These are phyloP conservation scores for Plasmodium fragile DNA, from an alignment of 169 alveolate species.

Conservation along the genomic window DNA sequence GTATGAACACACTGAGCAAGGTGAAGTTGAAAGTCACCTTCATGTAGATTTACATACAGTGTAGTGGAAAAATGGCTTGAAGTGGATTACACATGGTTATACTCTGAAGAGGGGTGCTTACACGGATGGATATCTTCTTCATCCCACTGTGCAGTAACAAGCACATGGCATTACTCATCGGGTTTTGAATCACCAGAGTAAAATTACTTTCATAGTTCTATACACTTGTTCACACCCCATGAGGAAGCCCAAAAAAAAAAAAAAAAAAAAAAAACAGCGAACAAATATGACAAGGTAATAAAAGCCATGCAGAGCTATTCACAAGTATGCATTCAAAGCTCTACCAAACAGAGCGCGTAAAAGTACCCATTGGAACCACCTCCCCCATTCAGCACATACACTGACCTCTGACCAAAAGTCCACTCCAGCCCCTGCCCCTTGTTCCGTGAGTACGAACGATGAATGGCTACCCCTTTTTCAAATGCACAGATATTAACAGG, in stretches of 20 bases:
- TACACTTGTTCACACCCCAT: background rate
- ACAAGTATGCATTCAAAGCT: background rate
- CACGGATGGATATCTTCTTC: background rate
- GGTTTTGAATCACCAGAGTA: background rate
- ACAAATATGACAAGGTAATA: background rate
- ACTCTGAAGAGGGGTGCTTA: background rate
- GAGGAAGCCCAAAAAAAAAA: background rate
- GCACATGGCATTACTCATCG: background rate
- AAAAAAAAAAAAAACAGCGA: no score
- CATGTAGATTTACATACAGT: background rate
- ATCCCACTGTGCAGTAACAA: background rate
- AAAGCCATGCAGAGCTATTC: background rate
- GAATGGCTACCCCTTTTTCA: conserved; percentile 11
- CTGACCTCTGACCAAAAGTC: background rate
- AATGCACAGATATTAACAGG: conserved; percentile 3
- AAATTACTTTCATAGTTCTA: background rate
- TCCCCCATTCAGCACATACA: background rate
- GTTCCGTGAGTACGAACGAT: conserved; percentile 6
- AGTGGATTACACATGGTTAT: background rate
- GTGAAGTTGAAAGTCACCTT: background rate
- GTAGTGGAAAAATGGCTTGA: background rate
- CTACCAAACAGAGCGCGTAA: background rate
- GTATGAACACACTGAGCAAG: background rate
- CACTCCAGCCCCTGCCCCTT: background rate
- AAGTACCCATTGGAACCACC: background rate